phyloP scores from a whole-genome alignment of 768 basidiomycete species.

The Asterophora parasitica region DNA sequence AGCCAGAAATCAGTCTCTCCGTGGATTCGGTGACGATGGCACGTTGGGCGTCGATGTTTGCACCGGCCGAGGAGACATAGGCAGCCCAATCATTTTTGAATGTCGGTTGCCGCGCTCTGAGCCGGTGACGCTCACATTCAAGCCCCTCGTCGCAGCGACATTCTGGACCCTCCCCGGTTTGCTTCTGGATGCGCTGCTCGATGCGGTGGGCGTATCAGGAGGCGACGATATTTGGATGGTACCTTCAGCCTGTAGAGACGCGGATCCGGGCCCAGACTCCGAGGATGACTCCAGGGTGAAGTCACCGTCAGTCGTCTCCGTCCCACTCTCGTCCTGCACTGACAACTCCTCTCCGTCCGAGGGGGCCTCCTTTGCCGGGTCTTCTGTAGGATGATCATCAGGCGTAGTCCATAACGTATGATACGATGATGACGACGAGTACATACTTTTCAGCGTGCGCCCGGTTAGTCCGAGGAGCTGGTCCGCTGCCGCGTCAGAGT shows the following conservation, averaged over 20 bases:
- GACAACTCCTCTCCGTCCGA: slow-evolving; percentile 71
- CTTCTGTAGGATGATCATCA: slow-evolving; percentile 22
- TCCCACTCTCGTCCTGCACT: slow-evolving; percentile 67
- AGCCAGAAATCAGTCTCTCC: slow-evolving; percentile 16
- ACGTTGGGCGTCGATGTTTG: slow-evolving; percentile 24
- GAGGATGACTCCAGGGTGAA: slow-evolving; percentile 44
- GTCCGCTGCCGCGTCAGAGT: slow-evolving; percentile 80
- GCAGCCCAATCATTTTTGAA: slow-evolving; percentile 62
- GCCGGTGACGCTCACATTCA: slow-evolving; percentile 53
- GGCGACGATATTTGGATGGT: slow-evolving; percentile 30
- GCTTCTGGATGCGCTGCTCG: slow-evolving; percentile 33
- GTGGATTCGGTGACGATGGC: slow-evolving; percentile 20
- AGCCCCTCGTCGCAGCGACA: slow-evolving; percentile 63
- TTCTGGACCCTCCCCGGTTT: slow-evolving; percentile 50
- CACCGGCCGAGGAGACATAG: slow-evolving; percentile 47
- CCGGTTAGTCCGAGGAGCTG: slow-evolving; percentile 74
- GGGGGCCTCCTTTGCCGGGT: slow-evolving; percentile 53
- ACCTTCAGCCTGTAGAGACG: slow-evolving; percentile 20
- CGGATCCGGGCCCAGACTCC: slow-evolving; percentile 35
- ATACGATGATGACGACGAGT: slow-evolving; percentile 5
- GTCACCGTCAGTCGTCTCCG: slow-evolving; percentile 64
- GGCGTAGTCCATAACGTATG: slow-evolving; percentile 10
- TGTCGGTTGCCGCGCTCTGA: slow-evolving; percentile 57
- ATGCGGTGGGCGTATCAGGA: slow-evolving; percentile 37
- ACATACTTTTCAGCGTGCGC: slow-evolving; percentile 61